A percentile compares a stretch with the other conserved stretches of the same genome.
Conservation (phyloP, 2,329 filamentous ascomycete species). For the Aureobasidium leucospermi region DNA sequence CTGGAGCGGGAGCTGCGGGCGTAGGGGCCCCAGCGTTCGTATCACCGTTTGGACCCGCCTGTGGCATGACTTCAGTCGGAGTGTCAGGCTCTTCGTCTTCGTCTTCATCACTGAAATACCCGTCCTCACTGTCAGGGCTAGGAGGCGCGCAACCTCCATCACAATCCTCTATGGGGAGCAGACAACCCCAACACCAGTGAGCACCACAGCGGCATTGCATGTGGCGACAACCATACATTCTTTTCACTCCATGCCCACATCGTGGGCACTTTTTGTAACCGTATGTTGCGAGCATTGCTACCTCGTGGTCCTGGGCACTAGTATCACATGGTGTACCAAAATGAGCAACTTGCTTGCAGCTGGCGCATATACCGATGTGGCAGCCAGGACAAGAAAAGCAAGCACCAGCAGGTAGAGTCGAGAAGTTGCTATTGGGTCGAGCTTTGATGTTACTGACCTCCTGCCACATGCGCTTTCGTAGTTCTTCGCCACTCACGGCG, state of each 20-base stretch:
- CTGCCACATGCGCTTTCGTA: conserved; percentile 1
- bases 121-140: conserved; percentile 18
- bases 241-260: conserved; percentile 40
- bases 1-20: neutral
- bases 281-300: conserved; percentile 34
- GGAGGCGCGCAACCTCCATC: conserved; percentile 19
- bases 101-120: conserved; percentile 23
- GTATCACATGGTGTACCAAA: conserved; percentile 29
- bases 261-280: conserved; percentile 45
- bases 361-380: conserved; percentile 34
- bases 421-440: neutral
- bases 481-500: neutral
- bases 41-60: neutral
- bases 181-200: conserved; percentile 44
- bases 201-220: conserved; percentile 44
- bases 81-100: conserved; percentile 3
- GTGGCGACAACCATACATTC: conserved; percentile 43
- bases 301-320: conserved; percentile 29
- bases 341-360: conserved; percentile 39
- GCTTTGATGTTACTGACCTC: conserved; percentile 7
- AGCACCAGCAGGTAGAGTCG: neutral
- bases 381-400: conserved; percentile 40
- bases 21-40: neutral
- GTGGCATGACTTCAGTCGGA: neutral
- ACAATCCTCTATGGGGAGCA: conserved; percentile 28